Evolutionary conservation across 306 rosid genomes (phyloP).

Genomic region (Spatholobus suberectus): DNA sequence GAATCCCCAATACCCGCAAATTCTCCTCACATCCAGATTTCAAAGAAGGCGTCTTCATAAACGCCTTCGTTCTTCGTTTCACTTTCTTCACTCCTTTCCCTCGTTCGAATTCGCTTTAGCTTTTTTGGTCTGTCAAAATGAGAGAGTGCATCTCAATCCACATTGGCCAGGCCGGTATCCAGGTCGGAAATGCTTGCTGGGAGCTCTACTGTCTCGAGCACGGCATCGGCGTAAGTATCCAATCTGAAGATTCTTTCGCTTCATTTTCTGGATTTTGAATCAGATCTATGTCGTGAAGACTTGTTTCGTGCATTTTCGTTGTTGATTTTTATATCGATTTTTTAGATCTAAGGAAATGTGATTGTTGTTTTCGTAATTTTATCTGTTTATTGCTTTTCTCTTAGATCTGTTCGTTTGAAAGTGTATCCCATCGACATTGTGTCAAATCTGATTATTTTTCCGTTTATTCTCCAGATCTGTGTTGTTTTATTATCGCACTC

Average conservation of each 20-base stretch:
- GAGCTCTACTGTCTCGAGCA: constrained; percentile 96
- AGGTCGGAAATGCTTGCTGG: constrained; percentile 99
- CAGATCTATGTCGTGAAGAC: background rate
- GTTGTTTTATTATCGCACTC: background rate
- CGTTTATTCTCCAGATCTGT: too few species aligned
- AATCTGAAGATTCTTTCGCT: background rate
- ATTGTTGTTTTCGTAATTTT: background rate
- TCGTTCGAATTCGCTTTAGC: background rate
- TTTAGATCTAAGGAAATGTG: background rate
- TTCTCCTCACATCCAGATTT: background rate
- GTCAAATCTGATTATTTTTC: background rate
- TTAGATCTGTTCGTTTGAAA: background rate
- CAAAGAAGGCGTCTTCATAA: constrained; percentile 84
- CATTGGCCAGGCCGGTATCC: constrained; percentile 98
- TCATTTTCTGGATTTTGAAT: background rate
- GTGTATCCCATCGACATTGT: too few species aligned
- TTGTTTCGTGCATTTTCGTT: background rate
- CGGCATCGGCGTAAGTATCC: constrained; percentile 70
- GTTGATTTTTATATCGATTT: background rate
- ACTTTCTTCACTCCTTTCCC: background rate
- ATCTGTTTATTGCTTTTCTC: background rate
- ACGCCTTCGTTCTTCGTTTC: constrained; percentile 54
- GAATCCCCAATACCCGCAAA: background rate
- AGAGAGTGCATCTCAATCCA: constrained; percentile 95
- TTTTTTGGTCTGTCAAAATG: constrained; percentile 49